phyloP scores from a whole-genome alignment of 139 green algal species.

The Chlamydomonas eustigma region DNA sequence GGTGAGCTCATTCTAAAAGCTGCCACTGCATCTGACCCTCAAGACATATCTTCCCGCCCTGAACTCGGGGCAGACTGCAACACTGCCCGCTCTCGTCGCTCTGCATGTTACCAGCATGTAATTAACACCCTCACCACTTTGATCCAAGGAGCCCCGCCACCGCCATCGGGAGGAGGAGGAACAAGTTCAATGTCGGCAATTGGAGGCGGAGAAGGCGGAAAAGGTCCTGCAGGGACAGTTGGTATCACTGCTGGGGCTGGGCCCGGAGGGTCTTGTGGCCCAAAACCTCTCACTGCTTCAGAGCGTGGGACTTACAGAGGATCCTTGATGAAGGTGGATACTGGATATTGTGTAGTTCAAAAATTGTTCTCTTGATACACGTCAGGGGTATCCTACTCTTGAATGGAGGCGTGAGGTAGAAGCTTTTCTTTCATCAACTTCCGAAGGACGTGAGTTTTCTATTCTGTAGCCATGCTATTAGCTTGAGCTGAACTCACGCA shows the following conservation, averaged over 20 bases:
- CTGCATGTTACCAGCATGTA: slow-evolving; percentile 54
- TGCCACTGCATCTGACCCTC: slow-evolving; percentile 63
- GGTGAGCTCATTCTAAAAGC: slow-evolving; percentile 45
- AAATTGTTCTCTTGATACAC: too few relatives aligned
- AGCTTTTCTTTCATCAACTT: too few relatives aligned
- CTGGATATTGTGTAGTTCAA: too few relatives aligned
- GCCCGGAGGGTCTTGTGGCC: too few relatives aligned
- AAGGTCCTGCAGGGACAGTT: background rate
- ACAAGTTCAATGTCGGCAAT: background rate
- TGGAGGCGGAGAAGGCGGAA: slow-evolving; percentile 5
- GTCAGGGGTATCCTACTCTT: too few relatives aligned
- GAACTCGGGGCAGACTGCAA: slow-evolving; percentile 39
- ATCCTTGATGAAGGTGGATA: slow-evolving; percentile 35
- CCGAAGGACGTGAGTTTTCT: too few relatives aligned
- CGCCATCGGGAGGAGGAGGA: background rate
- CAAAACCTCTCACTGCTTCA: slow-evolving; percentile 2
- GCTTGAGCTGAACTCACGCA: too few relatives aligned
- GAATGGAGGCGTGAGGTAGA: too few relatives aligned
- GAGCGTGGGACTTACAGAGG: slow-evolving; percentile 22
- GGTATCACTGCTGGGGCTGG: background rate
- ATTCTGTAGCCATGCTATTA: too few relatives aligned
- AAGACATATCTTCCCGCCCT: slow-evolving; percentile 33
- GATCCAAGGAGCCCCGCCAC: background rate
- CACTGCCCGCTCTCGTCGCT: slow-evolving; percentile 39
- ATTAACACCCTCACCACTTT: slow-evolving; percentile 45